These are phyloP conservation scores for Erodium trifolium DNA, from an alignment of 441 rosid genomes.

Conservation along the genomic window DNA sequence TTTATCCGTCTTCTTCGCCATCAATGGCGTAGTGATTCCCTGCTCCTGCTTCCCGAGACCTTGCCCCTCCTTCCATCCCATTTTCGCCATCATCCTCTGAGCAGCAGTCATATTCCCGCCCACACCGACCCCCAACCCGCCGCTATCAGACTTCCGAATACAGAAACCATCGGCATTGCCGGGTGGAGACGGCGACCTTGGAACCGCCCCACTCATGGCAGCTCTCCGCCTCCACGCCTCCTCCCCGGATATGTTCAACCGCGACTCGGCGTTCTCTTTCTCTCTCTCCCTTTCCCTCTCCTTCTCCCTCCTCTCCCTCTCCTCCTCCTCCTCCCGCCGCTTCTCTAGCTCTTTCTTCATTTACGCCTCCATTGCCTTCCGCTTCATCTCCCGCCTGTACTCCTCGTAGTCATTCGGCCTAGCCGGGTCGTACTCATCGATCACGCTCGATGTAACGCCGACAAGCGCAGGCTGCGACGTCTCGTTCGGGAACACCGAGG, in stretches of 20 bases:
- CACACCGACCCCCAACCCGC: constrained; percentile 85
- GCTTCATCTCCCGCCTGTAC: constrained; percentile 50
- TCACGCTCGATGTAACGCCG: constrained; percentile 66
- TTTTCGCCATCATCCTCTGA: constrained; percentile 97
- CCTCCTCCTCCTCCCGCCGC: constrained; percentile 62
- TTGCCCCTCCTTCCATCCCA: constrained; percentile 99
- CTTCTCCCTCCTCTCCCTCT: constrained; percentile 39
- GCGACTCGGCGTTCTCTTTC: constrained; percentile 34
- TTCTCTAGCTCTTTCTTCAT: constrained; percentile 59
- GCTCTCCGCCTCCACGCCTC: constrained; percentile 95
- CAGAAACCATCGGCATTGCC: constrained; percentile 39
- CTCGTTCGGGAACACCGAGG: constrained; percentile 19
- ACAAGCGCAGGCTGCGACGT: constrained; percentile 57
- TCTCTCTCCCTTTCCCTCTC: constrained; percentile 22
- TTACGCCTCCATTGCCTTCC: constrained; percentile 59
- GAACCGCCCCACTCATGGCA: constrained; percentile 61
- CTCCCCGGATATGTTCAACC: constrained; percentile 71
- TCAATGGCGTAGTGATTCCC: constrained; percentile 89
- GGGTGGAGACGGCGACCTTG: constrained; percentile 71
- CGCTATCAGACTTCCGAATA: constrained; percentile 74
- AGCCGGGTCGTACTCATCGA: constrained; percentile 83
- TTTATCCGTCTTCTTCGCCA: constrained; percentile 93
- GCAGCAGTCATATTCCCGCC: constrained; percentile 99
- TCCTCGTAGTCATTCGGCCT: constrained; percentile 72
- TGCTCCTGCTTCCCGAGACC: constrained; percentile 94